A percentile compares a stretch with the other conserved stretches of the same genome.
Evolutionary conservation across 2,329 filamentous ascomycete species (phyloP).

Genomic region (Fusarium siculi): DNA sequence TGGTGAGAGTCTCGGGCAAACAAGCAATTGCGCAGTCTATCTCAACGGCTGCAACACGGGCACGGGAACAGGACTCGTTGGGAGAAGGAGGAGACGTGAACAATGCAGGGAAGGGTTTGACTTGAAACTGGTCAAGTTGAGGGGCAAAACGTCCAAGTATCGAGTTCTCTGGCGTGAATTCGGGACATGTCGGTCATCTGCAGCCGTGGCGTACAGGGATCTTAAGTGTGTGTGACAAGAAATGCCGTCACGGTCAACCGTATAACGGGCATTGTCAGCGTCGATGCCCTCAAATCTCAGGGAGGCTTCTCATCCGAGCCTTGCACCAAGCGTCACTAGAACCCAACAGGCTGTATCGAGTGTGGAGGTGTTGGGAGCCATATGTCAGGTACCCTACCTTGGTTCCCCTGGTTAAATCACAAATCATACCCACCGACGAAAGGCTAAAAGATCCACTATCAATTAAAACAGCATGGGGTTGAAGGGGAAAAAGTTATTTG

Average conservation of each 20-base stretch:
- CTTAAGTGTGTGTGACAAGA: constrained; percentile 28
- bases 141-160: constrained; percentile 18
- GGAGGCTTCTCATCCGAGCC: constrained; percentile 28
- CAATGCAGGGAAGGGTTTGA: constrained; percentile 2
- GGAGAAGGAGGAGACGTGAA: constrained; percentile 2
- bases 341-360: constrained; percentile 32
- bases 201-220: constrained; percentile 34
- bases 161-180: constrained; percentile 40
- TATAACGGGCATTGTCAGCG: constrained; percentile 7
- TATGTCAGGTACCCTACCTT: constrained; percentile 41
- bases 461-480: constrained; percentile 39
- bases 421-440: constrained; percentile 37
- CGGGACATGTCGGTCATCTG: constrained; percentile 41
- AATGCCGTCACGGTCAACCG: constrained; percentile 40
- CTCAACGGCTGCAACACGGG: constrained; percentile 36
- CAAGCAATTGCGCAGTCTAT: constrained; percentile 43
- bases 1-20: constrained; percentile 53
- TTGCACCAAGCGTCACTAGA: constrained; percentile 34
- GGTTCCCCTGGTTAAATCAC: constrained; percentile 33
- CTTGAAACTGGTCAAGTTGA: constrained; percentile 22
- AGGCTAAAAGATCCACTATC: constrained; percentile 25
- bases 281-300: constrained; percentile 27
- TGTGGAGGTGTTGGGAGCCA: constrained; percentile 38
- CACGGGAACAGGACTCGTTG: constrained; percentile 13
- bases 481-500: constrained; percentile 30